These are phyloP conservation scores for Sporothrix variecibatus DNA, from an alignment of 2,329 filamentous ascomycete genomes.

Conservation along the genomic window DNA sequence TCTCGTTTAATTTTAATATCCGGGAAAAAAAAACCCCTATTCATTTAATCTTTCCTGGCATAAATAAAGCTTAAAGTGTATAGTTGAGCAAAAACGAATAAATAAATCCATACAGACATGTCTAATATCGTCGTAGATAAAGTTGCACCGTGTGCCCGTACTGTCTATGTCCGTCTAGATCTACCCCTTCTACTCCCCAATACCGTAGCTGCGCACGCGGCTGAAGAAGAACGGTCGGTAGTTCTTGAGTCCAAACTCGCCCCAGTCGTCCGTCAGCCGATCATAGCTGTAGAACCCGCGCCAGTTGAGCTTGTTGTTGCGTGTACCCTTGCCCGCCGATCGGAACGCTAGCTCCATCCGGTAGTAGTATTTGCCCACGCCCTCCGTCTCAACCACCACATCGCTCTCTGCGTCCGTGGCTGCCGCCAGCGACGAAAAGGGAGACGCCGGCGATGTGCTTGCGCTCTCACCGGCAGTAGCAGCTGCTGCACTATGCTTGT, in stretches of 20 bases:
- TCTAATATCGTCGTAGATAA: neutral
- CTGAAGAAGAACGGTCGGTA: conserved; percentile 69
- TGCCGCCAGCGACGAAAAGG: conserved; percentile 30
- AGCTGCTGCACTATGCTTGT: neutral
- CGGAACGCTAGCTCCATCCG: conserved; percentile 75
- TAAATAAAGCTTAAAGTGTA: too few relatives aligned
- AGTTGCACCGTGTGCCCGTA: neutral
- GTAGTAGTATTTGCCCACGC: conserved; percentile 81
- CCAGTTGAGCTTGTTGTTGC: conserved; percentile 88
- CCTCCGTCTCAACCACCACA: conserved; percentile 83
- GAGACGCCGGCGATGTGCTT: neutral
- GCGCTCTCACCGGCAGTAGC: neutral
- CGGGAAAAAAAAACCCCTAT: neutral
- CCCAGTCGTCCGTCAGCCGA: conserved; percentile 85
- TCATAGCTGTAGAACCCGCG: conserved; percentile 92
- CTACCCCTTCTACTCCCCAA: conserved; percentile 24
- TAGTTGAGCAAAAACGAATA: too few relatives aligned
- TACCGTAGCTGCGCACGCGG: conserved; percentile 60
- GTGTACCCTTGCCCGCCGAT: conserved; percentile 61
- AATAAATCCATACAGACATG: neutral
- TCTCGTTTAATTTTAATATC: neutral
- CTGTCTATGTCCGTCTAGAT: neutral
- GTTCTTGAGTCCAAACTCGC: conserved; percentile 69
- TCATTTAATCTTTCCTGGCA: too few relatives aligned
- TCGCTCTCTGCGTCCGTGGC: conserved; percentile 61